These are phyloP conservation scores for Entomophthora muscae DNA, from an alignment of 371 early-diverging fungal species.

Conservation along the genomic window DNA sequence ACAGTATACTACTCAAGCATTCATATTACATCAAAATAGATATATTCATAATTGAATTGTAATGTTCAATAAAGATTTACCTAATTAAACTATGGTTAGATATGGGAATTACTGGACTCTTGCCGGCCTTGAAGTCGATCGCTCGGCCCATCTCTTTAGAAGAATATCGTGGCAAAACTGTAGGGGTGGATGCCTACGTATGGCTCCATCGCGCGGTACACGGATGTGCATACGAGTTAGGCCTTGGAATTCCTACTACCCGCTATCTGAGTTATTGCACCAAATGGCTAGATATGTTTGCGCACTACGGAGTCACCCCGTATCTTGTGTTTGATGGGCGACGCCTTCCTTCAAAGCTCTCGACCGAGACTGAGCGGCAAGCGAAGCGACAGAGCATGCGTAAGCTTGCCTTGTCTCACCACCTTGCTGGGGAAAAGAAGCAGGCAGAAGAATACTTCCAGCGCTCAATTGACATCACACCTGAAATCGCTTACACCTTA, in stretches of 20 bases:
- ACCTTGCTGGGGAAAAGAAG: conserved; percentile 24
- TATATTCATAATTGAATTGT: too few species aligned
- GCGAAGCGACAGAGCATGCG: conserved; percentile 29
- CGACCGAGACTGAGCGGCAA: conserved; percentile 51
- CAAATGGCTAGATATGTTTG: conserved; percentile 46
- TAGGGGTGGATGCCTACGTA: conserved; percentile 85
- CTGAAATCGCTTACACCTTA: conserved; percentile 55
- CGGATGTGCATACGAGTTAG: conserved; percentile 59
- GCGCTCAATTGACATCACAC: conserved; percentile 47
- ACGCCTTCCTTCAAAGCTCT: conserved; percentile 61
- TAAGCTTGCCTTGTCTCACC: conserved; percentile 25
- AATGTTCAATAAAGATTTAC: too few species aligned
- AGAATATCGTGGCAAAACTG: conserved; percentile 42
- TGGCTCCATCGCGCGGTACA: conserved; percentile 85
- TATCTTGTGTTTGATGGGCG: conserved; percentile 96
- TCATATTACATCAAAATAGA: too few species aligned
- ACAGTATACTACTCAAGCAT: too few species aligned
- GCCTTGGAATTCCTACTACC: conserved; percentile 32
- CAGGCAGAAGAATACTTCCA: conserved; percentile 56
- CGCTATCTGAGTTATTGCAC: conserved; percentile 51
- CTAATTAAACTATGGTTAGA: too few species aligned
- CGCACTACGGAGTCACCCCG: conserved; percentile 52
- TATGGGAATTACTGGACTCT: conserved; percentile 82
- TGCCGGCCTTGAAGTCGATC: conserved; percentile 56
- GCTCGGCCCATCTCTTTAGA: conserved; percentile 39